Evolutionary conservation across 306 rosid genomes (phyloP).

Genomic region (Vachellia pachyceras): DNA sequence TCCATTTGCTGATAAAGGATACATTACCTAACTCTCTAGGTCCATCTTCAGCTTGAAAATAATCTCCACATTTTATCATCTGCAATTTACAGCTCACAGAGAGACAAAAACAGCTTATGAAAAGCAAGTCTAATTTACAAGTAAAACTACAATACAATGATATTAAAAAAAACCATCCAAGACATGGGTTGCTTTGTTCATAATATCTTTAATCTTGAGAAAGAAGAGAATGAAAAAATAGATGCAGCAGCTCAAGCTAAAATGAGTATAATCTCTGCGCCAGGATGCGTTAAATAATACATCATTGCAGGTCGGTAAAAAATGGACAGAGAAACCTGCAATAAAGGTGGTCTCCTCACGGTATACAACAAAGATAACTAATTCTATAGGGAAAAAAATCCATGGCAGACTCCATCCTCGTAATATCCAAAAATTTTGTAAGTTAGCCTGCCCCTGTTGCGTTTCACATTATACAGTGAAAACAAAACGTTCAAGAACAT

Average conservation of each 20-base stretch:
- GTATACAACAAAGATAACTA: not conserved
- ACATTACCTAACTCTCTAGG: constrained; percentile 88
- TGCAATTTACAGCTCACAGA: constrained; percentile 30
- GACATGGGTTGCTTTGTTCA: not conserved
- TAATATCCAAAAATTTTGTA: not conserved
- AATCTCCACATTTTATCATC: constrained; percentile 87
- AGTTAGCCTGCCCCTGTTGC: not conserved
- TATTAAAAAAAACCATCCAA: not conserved
- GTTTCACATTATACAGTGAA: not conserved
- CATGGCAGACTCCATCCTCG: not conserved
- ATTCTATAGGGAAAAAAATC: not conserved
- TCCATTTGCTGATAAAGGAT: constrained; percentile 69
- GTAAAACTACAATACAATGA: not conserved
- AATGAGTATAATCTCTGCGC: not conserved
- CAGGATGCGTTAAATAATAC: not conserved
- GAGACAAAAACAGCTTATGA: not conserved
- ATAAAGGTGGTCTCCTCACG: not conserved
- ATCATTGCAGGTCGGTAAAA: not conserved
- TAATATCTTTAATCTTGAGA: not conserved
- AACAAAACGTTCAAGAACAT: not conserved
- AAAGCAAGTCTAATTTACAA: not conserved
- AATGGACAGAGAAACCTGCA: not conserved
- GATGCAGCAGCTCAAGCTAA: not conserved
- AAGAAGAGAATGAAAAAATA: not conserved
- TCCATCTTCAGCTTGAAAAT: constrained; percentile 89